Evolutionary conservation across 352 stramenopile species (phyloP), one percentile per base, ranked within the genome.

Genomic region (Pythium angustatum): DNA sequence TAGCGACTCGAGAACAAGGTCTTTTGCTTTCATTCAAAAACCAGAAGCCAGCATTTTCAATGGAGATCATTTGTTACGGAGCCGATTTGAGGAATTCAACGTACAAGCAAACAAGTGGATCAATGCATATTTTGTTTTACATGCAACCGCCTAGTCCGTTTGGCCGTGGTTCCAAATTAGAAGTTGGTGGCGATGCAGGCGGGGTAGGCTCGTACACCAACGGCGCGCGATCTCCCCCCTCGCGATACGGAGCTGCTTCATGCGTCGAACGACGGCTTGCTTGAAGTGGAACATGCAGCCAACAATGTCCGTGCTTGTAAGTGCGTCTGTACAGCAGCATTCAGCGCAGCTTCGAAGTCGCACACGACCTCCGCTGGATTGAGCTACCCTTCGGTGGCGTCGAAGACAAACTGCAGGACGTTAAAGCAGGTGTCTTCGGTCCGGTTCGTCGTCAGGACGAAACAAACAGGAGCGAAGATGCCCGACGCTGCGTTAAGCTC

Each of bases 281-380:
- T 71, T 66, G 49, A 71, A 66, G 21, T 66, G 57, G 58, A 71
- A 71, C 27, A 71, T 27, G 38, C 56, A 71, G 11, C 57, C 64
- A 26, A 66, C 45, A 8, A 71, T 30, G 6, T 56, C 24, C 6
- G 50, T n/a, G 15, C 52, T 34, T 4, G 48, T 26, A 64, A 69
- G 3, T 66, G 64, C 5, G 26, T 47, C 36, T 52, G 17, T 7
- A 62, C 40, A 3, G 58, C 66, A 24, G 33, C 50, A 10, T 69
- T 60, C 6, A 72, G 21, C 3, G 24, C 47, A 12, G 22, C 24
- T 19, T 66, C 64, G 31, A 71, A 65, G 55, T 61, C 64, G 28
- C 50, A 66, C 5, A 66, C 33, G 21, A 66, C 41, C 10, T 65
- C 28, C 8, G 22, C 34, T 24, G 66, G 48, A 12, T 52, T 8